These are phyloP conservation scores for Lathyrus sativus DNA, from an alignment of 306 rosid genomes.

Conservation along the genomic window DNA sequence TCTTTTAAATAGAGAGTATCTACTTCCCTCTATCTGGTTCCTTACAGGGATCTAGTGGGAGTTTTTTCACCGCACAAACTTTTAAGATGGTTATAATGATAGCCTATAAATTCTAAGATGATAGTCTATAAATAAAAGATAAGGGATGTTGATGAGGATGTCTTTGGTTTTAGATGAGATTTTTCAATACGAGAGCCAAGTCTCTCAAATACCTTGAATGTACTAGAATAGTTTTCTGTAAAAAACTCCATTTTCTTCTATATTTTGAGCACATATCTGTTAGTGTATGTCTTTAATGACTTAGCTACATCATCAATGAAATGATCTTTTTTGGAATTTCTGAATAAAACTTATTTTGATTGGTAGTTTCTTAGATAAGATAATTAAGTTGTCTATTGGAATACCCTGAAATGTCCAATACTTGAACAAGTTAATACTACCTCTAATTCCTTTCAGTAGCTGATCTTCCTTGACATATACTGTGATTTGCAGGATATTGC, in stretches of 20 bases:
- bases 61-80: background rate
- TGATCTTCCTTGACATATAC: constrained; percentile 20
- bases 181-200: background rate
- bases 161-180: background rate
- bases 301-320: background rate
- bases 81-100: background rate
- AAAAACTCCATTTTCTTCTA: background rate
- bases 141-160: background rate
- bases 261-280: constrained; percentile 1
- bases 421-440: background rate
- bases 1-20: background rate
- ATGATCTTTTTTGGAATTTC: constrained; percentile 18
- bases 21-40: background rate
- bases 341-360: constrained; percentile 28
- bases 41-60: background rate
- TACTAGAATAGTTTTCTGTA: background rate
- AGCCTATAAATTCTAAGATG: background rate
- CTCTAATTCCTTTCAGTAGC: constrained; percentile 4
- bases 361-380: constrained; percentile 24
- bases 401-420: constrained; percentile 5
- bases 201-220: background rate
- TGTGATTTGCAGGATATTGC: constrained; percentile 73
- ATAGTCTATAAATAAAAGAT: background rate
- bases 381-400: background rate
- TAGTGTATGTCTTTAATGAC: constrained; percentile 14